Base-by-base conservation (phyloP, 192 early-diverging fungal species). In the Backusella tuberculispora region DNA sequence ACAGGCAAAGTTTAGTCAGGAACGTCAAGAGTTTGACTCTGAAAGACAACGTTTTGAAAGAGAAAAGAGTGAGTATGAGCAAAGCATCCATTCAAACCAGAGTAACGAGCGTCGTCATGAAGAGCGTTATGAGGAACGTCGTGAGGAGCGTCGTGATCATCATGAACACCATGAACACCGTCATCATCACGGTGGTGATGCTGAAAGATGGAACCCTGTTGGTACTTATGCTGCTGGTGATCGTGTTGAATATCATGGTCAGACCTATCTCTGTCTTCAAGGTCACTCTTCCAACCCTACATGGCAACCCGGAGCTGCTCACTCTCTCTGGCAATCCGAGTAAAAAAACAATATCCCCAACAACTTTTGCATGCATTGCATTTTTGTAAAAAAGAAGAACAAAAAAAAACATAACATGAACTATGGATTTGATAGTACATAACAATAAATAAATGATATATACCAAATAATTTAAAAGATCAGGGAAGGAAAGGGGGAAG, bases 181-280 rank as follows among this genome's bases (percentile, higher is more conserved):
- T 21, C 66, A 78, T 5, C 42, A 69, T 15, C 19, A 40, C 13
- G 37, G 67, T 69, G 67, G 21, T 38, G 38, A 37, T 37, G 76
- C 41, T 24, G 37, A 64, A 1, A 74, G 83, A 63, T 86, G 85
- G 85, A 74, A 84, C 34, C 73, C 77, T 9, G 73, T 79, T 42
- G 85, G 85, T 41, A 81, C 43, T 47, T 86, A 86, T 75, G 76
- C 78, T 17, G 71, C 85, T 53, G 85, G 85, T 41, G 85, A 86
- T 56, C 80, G 80, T 69, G 83, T 86, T 66, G 76, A 76, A 50
- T 86, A 80, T 65, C 78, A 84, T 29, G 81, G 83, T 12, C 76
- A 73, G 69, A 77, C 72, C 60, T 86, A 84, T 63, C 42, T 84
- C 37, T 86, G 85, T 68, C 69, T 86, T 42, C 85, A 86, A 68